phyloP scores from a whole-genome alignment of 805 yeast genomes.

The Schwanniomyces occidentalis region DNA sequence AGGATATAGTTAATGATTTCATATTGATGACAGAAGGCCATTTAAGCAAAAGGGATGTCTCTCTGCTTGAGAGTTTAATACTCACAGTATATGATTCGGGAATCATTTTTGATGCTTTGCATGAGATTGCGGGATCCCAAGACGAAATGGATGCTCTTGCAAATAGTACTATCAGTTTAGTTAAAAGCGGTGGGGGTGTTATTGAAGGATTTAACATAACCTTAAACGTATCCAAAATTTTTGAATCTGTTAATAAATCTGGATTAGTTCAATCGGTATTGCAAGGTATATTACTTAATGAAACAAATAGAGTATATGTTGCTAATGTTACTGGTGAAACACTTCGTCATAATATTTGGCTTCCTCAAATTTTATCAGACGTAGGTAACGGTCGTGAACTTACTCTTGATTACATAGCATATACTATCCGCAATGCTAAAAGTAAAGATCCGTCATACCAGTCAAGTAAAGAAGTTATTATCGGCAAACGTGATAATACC shows the following conservation, averaged over 20 bases:
- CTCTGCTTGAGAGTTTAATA: slow-evolving; percentile 12
- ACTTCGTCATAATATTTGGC: slow-evolving; percentile 29
- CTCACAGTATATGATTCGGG: slow-evolving; percentile 24
- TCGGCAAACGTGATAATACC: slow-evolving; percentile 4
- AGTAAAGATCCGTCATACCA: slow-evolving; percentile 25
- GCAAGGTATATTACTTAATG: slow-evolving; percentile 27
- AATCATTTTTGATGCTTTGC: slow-evolving; percentile 22
- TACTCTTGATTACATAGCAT: slow-evolving; percentile 30
- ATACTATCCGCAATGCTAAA: slow-evolving; percentile 25
- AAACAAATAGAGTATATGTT: slow-evolving; percentile 24
- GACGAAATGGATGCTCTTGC: slow-evolving; percentile 28
- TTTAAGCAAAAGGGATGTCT: neutral
- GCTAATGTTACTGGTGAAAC: slow-evolving; percentile 27
- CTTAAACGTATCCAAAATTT: slow-evolving; percentile 23
- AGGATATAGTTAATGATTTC: neutral
- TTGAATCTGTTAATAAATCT: slow-evolving; percentile 19
- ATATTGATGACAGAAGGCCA: no score
- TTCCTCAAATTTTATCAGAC: slow-evolving; percentile 27
- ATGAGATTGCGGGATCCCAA: slow-evolving; percentile 32
- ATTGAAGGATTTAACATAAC: slow-evolving; percentile 15
- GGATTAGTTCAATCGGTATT: slow-evolving; percentile 30
- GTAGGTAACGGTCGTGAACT: slow-evolving; percentile 34
- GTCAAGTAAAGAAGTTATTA: slow-evolving; percentile 9
- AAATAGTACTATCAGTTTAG: slow-evolving; percentile 16
- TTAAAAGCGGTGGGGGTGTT: slow-evolving; percentile 11